Percentiles rank a stretch among this genome's conserved stretches.
Evolutionary conservation across 2,329 filamentous ascomycete genomes (phyloP).

Genomic region (Ascochyta rabiei): DNA sequence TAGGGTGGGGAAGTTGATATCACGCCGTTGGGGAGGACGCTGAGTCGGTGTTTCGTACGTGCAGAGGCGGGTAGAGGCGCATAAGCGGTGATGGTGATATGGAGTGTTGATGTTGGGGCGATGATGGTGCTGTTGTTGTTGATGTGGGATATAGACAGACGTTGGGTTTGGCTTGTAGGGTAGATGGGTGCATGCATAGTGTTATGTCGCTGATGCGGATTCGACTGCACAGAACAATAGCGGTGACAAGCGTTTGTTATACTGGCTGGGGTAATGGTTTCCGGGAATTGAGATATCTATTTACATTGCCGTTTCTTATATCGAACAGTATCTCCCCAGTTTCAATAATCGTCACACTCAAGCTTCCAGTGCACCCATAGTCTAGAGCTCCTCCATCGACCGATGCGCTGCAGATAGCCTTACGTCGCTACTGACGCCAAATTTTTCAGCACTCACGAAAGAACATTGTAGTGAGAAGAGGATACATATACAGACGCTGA

Average conservation of each 20-base stretch:
- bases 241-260: background rate
- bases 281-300: no score
- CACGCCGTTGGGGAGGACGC: background rate
- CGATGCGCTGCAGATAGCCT: constrained; percentile 2
- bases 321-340: background rate
- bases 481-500: background rate
- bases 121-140: background rate
- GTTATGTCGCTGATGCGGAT: background rate
- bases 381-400: constrained; percentile 2
- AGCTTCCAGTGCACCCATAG: background rate
- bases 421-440: constrained; percentile 2
- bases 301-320: background rate
- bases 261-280: background rate
- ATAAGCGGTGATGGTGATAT: background rate
- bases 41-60: background rate
- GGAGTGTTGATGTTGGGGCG: background rate
- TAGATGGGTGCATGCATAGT: background rate
- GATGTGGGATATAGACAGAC: background rate
- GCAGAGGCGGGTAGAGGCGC: background rate
- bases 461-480: background rate
- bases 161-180: background rate
- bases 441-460: background rate
- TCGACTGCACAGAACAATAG: no score
- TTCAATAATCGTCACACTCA: background rate
- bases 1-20: background rate